Evolutionary conservation across 768 basidiomycete species (phyloP).

Genomic region (Leccinum barrowsii): DNA sequence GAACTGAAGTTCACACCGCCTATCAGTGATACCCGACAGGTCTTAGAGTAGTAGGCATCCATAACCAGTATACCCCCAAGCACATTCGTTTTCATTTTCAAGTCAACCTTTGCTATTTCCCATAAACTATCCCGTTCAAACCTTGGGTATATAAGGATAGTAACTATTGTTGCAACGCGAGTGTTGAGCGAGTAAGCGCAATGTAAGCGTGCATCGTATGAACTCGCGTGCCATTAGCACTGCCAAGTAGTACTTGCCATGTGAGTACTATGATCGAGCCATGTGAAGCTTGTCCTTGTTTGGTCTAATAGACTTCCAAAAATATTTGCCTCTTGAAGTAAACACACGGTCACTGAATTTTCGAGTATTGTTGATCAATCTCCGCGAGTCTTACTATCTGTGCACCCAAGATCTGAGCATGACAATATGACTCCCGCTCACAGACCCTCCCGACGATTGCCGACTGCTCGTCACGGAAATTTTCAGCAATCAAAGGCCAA

Average conservation of each 20-base stretch:
- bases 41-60: not conserved
- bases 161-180: too few relatives aligned
- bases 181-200: too few relatives aligned
- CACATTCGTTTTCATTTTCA: not conserved
- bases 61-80: not conserved
- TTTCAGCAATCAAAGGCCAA: conserved; percentile 2
- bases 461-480: not conserved
- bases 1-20: not conserved
- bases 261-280: too few relatives aligned
- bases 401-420: not conserved
- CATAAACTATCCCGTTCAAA: not conserved
- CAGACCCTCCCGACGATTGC: not conserved
- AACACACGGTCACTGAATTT: not conserved
- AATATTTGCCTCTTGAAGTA: not conserved
- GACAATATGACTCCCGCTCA: conserved; percentile 8
- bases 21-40: not conserved
- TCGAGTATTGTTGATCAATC: too few relatives aligned
- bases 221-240: too few relatives aligned
- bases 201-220: too few relatives aligned
- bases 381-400: not conserved
- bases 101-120: not conserved
- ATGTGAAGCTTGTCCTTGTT: too few relatives aligned
- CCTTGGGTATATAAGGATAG: not conserved
- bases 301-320: too few relatives aligned
- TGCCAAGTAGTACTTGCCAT: too few relatives aligned